These are phyloP conservation scores for Teunomyces tritomae DNA, from an alignment of 805 yeast genomes.

Conservation along the genomic window DNA sequence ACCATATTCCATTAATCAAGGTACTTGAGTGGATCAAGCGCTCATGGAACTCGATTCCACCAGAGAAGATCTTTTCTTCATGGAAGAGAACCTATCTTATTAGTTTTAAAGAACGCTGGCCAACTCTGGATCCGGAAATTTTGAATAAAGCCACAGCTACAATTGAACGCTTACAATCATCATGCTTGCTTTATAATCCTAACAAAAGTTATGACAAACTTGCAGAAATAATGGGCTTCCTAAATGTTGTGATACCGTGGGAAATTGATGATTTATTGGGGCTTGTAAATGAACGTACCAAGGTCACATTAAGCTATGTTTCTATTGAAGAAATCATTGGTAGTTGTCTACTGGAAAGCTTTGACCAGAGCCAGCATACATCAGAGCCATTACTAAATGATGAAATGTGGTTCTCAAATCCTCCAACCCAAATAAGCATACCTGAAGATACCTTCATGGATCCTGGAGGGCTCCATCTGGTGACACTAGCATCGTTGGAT, in stretches of 20 bases:
- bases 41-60: conserved; percentile 49
- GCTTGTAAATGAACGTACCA: conserved; percentile 43
- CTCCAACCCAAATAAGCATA: background rate
- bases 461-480: background rate
- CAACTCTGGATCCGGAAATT: background rate
- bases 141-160: conserved; percentile 11
- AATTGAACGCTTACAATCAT: conserved; percentile 10
- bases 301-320: conserved; percentile 45
- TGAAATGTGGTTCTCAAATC: background rate
- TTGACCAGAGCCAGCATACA: background rate
- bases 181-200: conserved; percentile 14
- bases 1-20: conserved; percentile 50
- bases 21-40: conserved; percentile 58
- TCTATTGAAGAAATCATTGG: conserved; percentile 62
- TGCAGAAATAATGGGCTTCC: conserved; percentile 40
- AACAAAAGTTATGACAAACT: conserved; percentile 41
- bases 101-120: conserved; percentile 27
- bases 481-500: background rate
- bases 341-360: conserved; percentile 51
- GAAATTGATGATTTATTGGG: conserved; percentile 54
- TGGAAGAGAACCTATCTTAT: conserved; percentile 38
- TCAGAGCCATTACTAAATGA: conserved; percentile 1
- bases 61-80: conserved; percentile 28
- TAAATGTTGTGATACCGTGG: conserved; percentile 58
- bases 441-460: conserved; percentile 1